Evolutionary conservation across 495 filamentous ascomycete genomes (phyloP), one percentile per base, ranked within the genome.

Genomic region (Aspergillus mulundensis): DNA sequence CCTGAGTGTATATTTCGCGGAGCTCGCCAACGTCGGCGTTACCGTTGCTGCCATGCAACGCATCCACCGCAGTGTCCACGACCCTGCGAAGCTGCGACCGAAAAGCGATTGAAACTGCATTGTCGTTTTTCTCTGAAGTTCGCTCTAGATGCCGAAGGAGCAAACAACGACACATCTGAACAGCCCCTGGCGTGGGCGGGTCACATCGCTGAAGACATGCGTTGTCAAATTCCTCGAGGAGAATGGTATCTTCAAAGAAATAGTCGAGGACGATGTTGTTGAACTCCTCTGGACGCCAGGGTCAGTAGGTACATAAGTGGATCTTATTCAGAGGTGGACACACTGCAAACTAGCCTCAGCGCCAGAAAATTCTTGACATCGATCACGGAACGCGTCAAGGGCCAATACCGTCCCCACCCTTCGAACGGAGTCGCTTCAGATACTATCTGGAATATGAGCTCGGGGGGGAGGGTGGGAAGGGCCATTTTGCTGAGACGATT

Each of bases 321-420:
- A n/a, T n/a, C n/a, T n/a, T n/a, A n/a, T n/a, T n/a, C n/a, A n/a
- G 5, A 14, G 10, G 7, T 32, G 6, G 21, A 50, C 48, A 18
- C 40, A 50, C 48, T 50, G 48, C 48, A 50, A 5, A 50, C 34
- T 15, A 40, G 48, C 48, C 48, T 7, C 19, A 50, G 32, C 14
- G 19, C 34, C 3, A 50, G 48, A 25, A 50, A 50, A 11, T 8
- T 1, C 34, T 10, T 40, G 34, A 50, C 48, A 16, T 50, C 32
- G 34, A 24, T 11, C 0, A 50, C 47, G 2, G 30, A 38, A 3
- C 21, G 48, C 34, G 32, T 50, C 34, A 16, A 8, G 14, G 48
- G 48, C 48, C 47, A 50, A 18, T 50, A 50, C 34, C 40, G 40
- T 19, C 34, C 34, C 48, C 34, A 50, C 14, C 20, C 11, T 7